Evolutionary conservation across 148 eudicot species (phyloP).

Genomic region (Oxyria digyna): DNA sequence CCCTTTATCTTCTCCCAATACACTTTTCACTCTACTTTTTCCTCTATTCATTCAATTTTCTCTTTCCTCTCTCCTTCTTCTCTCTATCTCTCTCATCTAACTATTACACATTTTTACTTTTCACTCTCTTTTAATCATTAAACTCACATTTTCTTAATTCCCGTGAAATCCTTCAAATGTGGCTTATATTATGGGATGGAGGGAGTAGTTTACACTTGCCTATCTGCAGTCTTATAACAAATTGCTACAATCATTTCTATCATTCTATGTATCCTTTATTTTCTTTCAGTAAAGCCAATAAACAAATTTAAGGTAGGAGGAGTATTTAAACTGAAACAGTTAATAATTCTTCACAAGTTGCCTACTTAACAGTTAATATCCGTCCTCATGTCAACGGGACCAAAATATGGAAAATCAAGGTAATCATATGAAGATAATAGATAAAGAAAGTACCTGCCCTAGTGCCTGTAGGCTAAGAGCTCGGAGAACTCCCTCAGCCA

Average conservation of each 20-base stretch:
- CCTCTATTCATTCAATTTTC: too few relatives aligned
- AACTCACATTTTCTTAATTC: too few relatives aligned
- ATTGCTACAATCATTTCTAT: not conserved
- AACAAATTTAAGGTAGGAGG: not conserved
- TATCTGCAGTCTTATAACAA: not conserved
- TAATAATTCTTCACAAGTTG: not conserved
- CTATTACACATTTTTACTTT: too few relatives aligned
- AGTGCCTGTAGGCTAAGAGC: conserved; percentile 91
- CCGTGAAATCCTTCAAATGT: too few relatives aligned
- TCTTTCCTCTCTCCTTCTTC: too few relatives aligned
- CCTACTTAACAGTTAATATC: not conserved
- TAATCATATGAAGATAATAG: not conserved
- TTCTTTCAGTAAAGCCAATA: not conserved
- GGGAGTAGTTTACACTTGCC: not conserved
- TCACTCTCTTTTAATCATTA: too few relatives aligned
- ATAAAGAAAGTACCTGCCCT: conserved; percentile 54
- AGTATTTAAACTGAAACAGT: not conserved
- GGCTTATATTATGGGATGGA: too few relatives aligned
- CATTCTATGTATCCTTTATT: not conserved
- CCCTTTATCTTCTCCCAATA: too few relatives aligned
- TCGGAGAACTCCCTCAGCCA: conserved; percentile 86
- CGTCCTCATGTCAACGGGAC: not conserved
- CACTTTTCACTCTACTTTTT: too few relatives aligned
- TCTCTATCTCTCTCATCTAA: too few relatives aligned
- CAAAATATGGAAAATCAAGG: not conserved